Evolutionary conservation across 257 asterid genomes (phyloP), one percentile per base, ranked within the genome.

Genomic region (Orobanche coerulescens): DNA sequence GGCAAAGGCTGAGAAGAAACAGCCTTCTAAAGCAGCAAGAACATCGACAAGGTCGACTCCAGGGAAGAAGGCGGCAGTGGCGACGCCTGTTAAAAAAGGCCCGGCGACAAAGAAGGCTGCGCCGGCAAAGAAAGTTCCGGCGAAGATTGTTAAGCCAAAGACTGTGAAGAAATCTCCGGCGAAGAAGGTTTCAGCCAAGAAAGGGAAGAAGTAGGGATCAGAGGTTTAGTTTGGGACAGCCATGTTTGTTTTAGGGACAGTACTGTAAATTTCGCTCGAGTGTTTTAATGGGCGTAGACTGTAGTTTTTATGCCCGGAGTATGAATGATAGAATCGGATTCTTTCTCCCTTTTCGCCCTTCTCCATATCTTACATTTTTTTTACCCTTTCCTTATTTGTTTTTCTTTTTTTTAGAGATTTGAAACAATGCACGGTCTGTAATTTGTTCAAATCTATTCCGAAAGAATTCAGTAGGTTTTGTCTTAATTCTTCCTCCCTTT

Each of bases 21-120:
- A 69, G 20, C 76, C 80, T 0, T 83, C 84, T 1, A 84, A 84
- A 76, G 90, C 49, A 5, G 71, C 85, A 1, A 82, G 46, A 64
- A 80, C 83, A 0, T 49, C 83, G 13, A 71, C 83, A 0, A 78
- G 82, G 71, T 46, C 85, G 12, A 76, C 82, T 11, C 94, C 94
- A 0, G 68, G 71, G 6, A 76, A 72, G 76, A 78, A 72, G 71
- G 75, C 67, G 1, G 72, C 77, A 0, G 76, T 69, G 1, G 52
- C 80, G 10, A 44, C 52, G 6, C 40, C 84, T 0, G 25, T 66
- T 7, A 79, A 75, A 77, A 79, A 76, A 44, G 61, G 83, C 25
- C 60, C 83, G 16, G 47, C 66, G n/a, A 72, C 68, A 0, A 81
- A 72, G 74, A 82, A 77, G 77, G 78, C 61, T 0, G 25, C 73